Evolutionary conservation across 805 yeast species (phyloP).

Genomic region (Lipomyces sp.): DNA sequence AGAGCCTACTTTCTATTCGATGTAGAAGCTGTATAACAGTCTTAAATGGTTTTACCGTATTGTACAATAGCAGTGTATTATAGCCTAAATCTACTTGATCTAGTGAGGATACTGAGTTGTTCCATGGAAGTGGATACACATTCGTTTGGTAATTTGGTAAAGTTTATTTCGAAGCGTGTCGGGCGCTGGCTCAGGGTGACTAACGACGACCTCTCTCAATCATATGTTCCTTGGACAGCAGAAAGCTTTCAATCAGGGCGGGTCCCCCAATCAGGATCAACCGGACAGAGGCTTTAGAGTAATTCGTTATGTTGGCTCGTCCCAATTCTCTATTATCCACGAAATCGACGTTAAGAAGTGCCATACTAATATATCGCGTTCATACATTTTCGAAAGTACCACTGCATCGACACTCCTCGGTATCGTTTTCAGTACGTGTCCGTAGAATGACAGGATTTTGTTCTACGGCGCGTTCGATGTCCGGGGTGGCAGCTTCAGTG

Average conservation of each 20-base stretch:
- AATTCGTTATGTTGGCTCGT: background rate
- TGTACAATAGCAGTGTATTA: background rate
- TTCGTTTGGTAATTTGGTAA: too few species aligned
- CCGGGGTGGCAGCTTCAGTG: background rate
- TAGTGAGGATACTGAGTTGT: too few species aligned
- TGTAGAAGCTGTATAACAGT: background rate
- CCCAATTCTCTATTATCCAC: background rate
- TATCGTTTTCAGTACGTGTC: background rate
- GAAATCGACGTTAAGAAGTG: background rate
- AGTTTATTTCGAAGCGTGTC: too few species aligned
- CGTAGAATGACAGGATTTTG: background rate
- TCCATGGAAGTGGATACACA: too few species aligned
- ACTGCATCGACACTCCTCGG: background rate
- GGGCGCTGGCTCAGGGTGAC: too few species aligned
- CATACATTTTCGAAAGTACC: background rate
- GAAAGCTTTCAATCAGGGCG: background rate
- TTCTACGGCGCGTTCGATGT: background rate
- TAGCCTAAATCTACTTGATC: background rate
- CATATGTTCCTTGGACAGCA: background rate
- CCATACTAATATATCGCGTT: background rate
- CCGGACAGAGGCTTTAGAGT: background rate
- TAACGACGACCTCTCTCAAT: too few species aligned
- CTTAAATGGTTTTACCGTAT: background rate
- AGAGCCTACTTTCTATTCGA: slow-evolving; percentile 55
- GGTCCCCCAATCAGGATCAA: background rate